Evolutionary conservation across 2,329 filamentous ascomycete genomes (phyloP), one percentile per base, ranked within the genome.

Genomic region (Lachnellula hyalina): DNA sequence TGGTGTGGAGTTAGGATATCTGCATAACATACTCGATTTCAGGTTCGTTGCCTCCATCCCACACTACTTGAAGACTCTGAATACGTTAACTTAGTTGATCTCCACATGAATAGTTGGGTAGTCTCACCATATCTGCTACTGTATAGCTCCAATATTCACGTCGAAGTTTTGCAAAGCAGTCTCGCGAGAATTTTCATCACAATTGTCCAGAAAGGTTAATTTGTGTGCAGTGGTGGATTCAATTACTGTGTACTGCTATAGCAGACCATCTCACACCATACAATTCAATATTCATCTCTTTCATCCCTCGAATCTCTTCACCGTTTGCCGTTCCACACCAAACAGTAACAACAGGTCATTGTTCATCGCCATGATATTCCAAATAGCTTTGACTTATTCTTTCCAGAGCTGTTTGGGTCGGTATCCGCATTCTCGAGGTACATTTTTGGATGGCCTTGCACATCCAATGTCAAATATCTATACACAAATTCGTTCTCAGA

Each of bases 391-490:
- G 61, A 62, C 50, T 66, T 68, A 44, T 57, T 65, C 52, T 66
- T 69, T 36, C 57, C 63, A 17, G 62, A 45, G 38, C 58, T 58
- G 32, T 64, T 58, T 25, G 60, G 53, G 9, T 54, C 54, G 5
- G 59, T 57, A 61, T 83, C 80, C 36, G 78, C 76, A 52, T 85
- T 82, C 67, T 88, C 85, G 15, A 89, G 74, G 61, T 85, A 87
- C 51, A 88, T 78, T 55, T 84, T 75, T 52, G 78, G 75, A 49
- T 85, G 80, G 0, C 89, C 90, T 63, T 81, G 85, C 25, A 96
- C 82, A 70, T 96, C 91, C 47, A 97, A 69, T 51, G 84, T 88
- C 42, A 97, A 76, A 67, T 90, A 84, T 67, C 85, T 83, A 72
- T 96, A 96, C 64, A 89, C 81, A 68, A 84, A 96, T 65, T 90